These are phyloP conservation scores for Mortierella sp. DNA, from an alignment of 371 early-diverging fungal genomes.

Conservation along the genomic window DNA sequence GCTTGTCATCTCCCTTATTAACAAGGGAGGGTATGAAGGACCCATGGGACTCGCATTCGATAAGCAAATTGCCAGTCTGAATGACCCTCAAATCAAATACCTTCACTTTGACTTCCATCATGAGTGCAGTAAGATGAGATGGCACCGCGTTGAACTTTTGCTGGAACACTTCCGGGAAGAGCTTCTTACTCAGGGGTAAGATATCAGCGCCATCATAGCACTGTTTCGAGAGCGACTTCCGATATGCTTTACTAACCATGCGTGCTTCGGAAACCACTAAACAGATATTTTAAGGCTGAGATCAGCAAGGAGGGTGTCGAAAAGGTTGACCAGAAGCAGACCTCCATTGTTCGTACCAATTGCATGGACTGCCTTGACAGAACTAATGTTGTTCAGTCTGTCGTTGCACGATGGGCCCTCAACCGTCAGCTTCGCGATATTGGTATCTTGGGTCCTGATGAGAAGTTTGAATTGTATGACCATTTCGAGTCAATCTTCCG, in stretches of 20 bases:
- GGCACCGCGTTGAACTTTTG: slow-evolving; percentile 83
- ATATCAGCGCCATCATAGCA: too few species aligned
- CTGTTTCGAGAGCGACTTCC: too few species aligned
- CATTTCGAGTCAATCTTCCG: slow-evolving; percentile 54
- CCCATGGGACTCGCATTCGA: slow-evolving; percentile 88
- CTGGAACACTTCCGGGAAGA: slow-evolving; percentile 80
- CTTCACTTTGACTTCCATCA: slow-evolving; percentile 97
- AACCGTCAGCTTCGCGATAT: slow-evolving; percentile 75
- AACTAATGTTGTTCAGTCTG: slow-evolving; percentile 98
- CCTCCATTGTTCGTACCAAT: slow-evolving; percentile 94
- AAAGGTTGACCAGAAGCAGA: slow-evolving; percentile 69
- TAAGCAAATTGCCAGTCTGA: slow-evolving; percentile 66
- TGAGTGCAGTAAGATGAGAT: slow-evolving; percentile 94
- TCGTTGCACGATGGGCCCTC: slow-evolving; percentile 81
- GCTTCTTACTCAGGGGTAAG: slow-evolving; percentile 75
- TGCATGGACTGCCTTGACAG: slow-evolving; percentile 99
- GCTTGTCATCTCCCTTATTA: slow-evolving; percentile 92
- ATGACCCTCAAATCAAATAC: slow-evolving; percentile 76
- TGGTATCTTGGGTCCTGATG: slow-evolving; percentile 69
- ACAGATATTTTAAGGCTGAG: slow-evolving; percentile 46
- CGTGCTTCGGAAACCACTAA: slow-evolving; percentile 52
- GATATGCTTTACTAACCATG: slow-evolving; percentile 54
- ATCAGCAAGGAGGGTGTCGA: slow-evolving; percentile 26
- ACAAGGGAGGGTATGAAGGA: slow-evolving; percentile 91
- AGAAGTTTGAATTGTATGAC: slow-evolving; percentile 66